A percentile compares a stretch with the other conserved stretches of the same genome.
Conservation (phyloP, 2,329 filamentous ascomycete species). For the Cyphellophora europaea region DNA sequence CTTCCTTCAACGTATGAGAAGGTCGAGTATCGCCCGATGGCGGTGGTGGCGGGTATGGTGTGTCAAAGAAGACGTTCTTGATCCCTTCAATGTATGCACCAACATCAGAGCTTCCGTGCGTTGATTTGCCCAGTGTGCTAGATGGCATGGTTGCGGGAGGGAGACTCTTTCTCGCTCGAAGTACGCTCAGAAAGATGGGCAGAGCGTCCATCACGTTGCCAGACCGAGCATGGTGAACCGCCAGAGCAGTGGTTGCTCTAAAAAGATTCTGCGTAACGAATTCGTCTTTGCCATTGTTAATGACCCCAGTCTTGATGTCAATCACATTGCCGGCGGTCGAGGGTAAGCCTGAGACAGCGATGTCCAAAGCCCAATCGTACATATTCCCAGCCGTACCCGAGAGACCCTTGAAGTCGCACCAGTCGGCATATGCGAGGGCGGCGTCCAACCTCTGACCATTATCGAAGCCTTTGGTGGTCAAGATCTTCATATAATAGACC, state of each 20-base stretch:
- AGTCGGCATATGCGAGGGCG: slow-evolving; percentile 73
- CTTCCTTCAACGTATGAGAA: slow-evolving; percentile 52
- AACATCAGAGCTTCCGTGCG: not conserved
- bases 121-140: slow-evolving; percentile 4
- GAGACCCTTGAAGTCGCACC: slow-evolving; percentile 67
- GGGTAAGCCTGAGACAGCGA: slow-evolving; percentile 52
- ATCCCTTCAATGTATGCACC: slow-evolving; percentile 19
- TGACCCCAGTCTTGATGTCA: slow-evolving; percentile 52
- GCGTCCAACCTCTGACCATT: slow-evolving; percentile 73
- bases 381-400: slow-evolving; percentile 59
- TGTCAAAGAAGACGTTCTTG: slow-evolving; percentile 40
- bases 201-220: slow-evolving; percentile 61
- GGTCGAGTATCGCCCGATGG: slow-evolving; percentile 61
- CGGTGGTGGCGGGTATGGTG: slow-evolving; percentile 60
- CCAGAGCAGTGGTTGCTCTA: slow-evolving; percentile 64
- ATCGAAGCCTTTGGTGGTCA: slow-evolving; percentile 71
- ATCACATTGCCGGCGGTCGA: slow-evolving; percentile 32
- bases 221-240: slow-evolving; percentile 63
- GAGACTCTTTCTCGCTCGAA: slow-evolving; percentile 62
- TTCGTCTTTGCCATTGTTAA: slow-evolving; percentile 47
- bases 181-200: slow-evolving; percentile 74
- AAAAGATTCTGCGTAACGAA: slow-evolving; percentile 65
- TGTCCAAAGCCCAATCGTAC: slow-evolving; percentile 66
- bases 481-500: slow-evolving; percentile 68
- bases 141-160: slow-evolving; percentile 26